phyloP scores from a whole-genome alignment of 2,329 filamentous ascomycete species.

The Exophiala sp. region DNA sequence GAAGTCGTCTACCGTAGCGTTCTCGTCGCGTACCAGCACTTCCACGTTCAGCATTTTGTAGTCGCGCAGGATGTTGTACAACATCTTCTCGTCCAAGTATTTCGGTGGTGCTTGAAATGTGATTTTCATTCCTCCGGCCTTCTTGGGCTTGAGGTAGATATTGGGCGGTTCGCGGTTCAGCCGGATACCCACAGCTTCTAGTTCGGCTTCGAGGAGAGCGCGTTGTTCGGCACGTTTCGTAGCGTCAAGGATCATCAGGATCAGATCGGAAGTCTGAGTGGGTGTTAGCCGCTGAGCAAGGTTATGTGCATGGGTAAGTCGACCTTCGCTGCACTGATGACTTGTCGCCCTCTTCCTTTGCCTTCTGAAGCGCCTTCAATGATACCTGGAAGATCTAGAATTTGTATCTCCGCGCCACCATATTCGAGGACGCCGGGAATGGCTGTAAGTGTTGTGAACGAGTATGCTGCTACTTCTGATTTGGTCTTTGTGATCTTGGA shows the following conservation, averaged over 20 bases:
- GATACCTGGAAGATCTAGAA: slow-evolving; percentile 95
- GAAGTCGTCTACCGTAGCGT: slow-evolving; percentile 94
- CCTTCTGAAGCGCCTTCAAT: slow-evolving; percentile 96
- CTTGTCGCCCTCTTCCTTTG: slow-evolving; percentile 91
- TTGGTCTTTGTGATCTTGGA: slow-evolving; percentile 98
- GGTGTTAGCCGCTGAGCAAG: neutral
- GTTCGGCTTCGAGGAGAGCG: slow-evolving; percentile 80
- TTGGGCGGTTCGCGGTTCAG: slow-evolving; percentile 92
- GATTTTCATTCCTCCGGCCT: slow-evolving; percentile 97
- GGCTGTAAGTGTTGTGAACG: slow-evolving; percentile 95
- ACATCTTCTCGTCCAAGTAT: slow-evolving; percentile 91
- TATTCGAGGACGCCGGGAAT: slow-evolving; percentile 98
- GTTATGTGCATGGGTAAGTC: neutral
- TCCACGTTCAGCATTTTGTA: slow-evolving; percentile 99
- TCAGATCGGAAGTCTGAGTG: slow-evolving; percentile 61
- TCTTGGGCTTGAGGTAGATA: slow-evolving; percentile 95
- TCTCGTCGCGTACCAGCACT: slow-evolving; percentile 89
- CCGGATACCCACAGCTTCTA: slow-evolving; percentile 92
- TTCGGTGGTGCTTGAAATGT: slow-evolving; percentile 90
- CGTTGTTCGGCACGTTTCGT: slow-evolving; percentile 95
- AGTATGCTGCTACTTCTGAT: slow-evolving; percentile 91
- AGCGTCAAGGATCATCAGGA: slow-evolving; percentile 94
- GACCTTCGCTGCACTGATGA: slow-evolving; percentile 91
- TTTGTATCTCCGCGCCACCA: slow-evolving; percentile 94
- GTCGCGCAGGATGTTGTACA: slow-evolving; percentile 94